These are phyloP conservation scores for Fusarium sulawesiense DNA, from an alignment of 2,329 filamentous ascomycete genomes.

Conservation along the genomic window DNA sequence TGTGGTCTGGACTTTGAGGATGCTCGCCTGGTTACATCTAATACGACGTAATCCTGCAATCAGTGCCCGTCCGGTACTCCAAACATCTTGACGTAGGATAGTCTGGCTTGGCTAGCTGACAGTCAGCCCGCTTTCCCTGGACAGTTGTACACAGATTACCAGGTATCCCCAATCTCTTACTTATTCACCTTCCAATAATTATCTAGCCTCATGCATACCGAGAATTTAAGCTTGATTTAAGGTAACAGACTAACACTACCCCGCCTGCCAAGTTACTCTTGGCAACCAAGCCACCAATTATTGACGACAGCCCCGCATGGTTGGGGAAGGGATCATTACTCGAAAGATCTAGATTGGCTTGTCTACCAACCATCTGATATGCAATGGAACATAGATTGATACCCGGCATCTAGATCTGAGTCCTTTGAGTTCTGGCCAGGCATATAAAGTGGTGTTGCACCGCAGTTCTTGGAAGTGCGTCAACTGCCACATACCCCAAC, in stretches of 20 bases:
- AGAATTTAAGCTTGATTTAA: constrained; percentile 20
- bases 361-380: neutral
- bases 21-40: neutral
- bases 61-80: neutral
- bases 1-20: too few species aligned
- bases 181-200: constrained; percentile 4
- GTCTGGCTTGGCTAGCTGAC: neutral
- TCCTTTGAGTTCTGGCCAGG: neutral
- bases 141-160: neutral
- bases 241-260: constrained; percentile 3
- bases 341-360: neutral
- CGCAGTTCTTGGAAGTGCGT: neutral
- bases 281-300: neutral
- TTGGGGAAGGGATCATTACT: neutral
- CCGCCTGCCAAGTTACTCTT: constrained; percentile 15
- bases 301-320: neutral
- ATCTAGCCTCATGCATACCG: neutral
- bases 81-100: neutral
- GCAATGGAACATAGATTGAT: neutral
- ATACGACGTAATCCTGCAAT: neutral
- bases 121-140: neutral
- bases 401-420: neutral
- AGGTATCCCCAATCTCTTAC: neutral
- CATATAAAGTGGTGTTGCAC: neutral
- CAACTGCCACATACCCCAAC: too few species aligned